Percentiles rank a stretch among this genome's conserved stretches.
These are phyloP conservation scores for Aspergillus chevalieri DNA, from an alignment of 2,329 filamentous ascomycete genomes.

Conservation along the genomic window DNA sequence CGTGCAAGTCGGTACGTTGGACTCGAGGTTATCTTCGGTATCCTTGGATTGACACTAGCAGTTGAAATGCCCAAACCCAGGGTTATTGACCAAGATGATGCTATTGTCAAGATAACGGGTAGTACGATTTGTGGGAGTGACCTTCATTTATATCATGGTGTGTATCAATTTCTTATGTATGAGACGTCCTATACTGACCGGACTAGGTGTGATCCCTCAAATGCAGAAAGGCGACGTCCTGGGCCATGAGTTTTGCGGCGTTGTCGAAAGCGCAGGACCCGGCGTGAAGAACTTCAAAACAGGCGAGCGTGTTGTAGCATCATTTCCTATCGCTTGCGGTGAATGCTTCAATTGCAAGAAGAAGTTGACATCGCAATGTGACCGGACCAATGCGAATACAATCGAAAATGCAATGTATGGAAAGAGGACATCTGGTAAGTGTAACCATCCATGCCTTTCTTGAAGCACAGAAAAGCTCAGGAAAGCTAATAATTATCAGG, in stretches of 20 bases:
- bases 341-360: constrained; percentile 70
- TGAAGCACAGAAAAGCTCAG: not conserved
- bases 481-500: constrained; percentile 22
- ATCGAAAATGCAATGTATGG: constrained; percentile 72
- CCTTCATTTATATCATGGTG: constrained; percentile 46
- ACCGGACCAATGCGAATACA: constrained; percentile 69
- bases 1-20: constrained; percentile 56
- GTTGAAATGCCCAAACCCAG: constrained; percentile 64
- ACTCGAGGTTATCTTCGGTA: not conserved
- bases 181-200: constrained; percentile 1
- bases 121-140: constrained; percentile 58
- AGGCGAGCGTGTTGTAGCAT: constrained; percentile 70
- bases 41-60: constrained; percentile 13
- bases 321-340: constrained; percentile 71
- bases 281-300: constrained; percentile 49
- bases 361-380: constrained; percentile 73
- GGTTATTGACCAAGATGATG: constrained; percentile 66
- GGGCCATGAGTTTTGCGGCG: constrained; percentile 53
- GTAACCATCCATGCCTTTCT: not conserved
- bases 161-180: not conserved
- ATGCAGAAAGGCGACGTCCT: constrained; percentile 61
- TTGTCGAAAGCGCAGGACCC: constrained; percentile 51
- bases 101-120: constrained; percentile 71
- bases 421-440: constrained; percentile 53
- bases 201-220: constrained; percentile 47